Base-by-base conservation (phyloP, 106 monocot genomes). In the Posidonia australis region DNA sequence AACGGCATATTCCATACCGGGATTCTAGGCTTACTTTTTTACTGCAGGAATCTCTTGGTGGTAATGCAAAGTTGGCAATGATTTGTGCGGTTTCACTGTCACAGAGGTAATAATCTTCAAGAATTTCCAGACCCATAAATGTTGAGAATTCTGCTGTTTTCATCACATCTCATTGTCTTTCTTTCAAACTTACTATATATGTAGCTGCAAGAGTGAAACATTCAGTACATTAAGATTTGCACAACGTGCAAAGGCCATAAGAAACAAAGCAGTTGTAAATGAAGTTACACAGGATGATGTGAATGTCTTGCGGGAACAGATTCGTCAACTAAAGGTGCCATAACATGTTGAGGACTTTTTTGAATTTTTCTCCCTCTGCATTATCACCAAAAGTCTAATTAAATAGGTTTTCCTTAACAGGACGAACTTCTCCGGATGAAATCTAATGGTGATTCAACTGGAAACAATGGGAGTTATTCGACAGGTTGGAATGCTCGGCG, bases 41-140 rank as follows among this genome's bases (percentile, higher is more conserved):
- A 56, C 68, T 99, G 49, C 98, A 99, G 70, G 98, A 99, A 71
- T 99, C 98, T 76, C 98, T 99, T 60, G 98, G 98, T 69, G 98
- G 98, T 49, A 99, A 99, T 81, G 91, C 91, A 10, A 99, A 91
- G 73, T 69, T 99, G 22, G 90, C 88, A 51, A 99, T 99, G 91
- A 83, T 99, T 49, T 99, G 98, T 78, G 85, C 87, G 36, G 70
- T 99, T 67, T 99, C 98, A 66, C 98, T 87, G 47, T 91, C 85
- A 28, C 74, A 79, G 30, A 81, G 91, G 92, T 87, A 47, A 53
- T n/a, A 11, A 18, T 58, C 32, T 26, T 52, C 36, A 54, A 13
- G n/a, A 62, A 19, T 11, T n/a, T 41, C 2, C 21, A 31, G 13
- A 14, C 16, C n/a, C 19, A 12, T 29, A 19, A 19, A 29, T 29